Conservation (phyloP, 805 yeast genomes). For the Kluyveromyces siamensis region DNA sequence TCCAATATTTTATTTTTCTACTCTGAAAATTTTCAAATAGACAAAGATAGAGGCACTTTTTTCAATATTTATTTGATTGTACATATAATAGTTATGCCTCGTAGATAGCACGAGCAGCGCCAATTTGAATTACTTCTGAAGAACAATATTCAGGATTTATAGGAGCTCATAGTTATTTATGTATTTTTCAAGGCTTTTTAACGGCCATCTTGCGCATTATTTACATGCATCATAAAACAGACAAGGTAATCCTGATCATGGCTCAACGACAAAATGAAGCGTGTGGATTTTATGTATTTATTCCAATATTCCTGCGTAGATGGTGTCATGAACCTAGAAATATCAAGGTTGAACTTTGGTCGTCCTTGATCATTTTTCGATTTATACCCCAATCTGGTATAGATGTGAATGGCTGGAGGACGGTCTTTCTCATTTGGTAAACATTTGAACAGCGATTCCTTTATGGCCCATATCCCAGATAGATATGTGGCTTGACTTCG, state of each 20-base stretch:
- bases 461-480: slow-evolving; percentile 27
- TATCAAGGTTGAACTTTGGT: slow-evolving; percentile 14
- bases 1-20: not conserved
- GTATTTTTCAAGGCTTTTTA: too few species aligned
- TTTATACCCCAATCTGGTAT: slow-evolving; percentile 19
- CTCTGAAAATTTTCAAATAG: not conserved
- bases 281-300: not conserved
- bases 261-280: slow-evolving; percentile 16
- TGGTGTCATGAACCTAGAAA: not conserved
- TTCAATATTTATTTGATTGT: not conserved
- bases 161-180: too few species aligned
- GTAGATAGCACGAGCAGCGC: not conserved
- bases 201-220: not conserved
- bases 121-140: too few species aligned
- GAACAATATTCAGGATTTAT: too few species aligned
- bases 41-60: too few species aligned
- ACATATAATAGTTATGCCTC: not conserved
- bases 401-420: slow-evolving; percentile 24
- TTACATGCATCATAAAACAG: not conserved
- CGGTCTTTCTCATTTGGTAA: slow-evolving; percentile 7
- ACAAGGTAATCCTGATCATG: slow-evolving; percentile 25
- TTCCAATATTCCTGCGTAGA: not conserved
- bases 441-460: slow-evolving; percentile 22
- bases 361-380: slow-evolving; percentile 9
- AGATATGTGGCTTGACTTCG: slow-evolving; percentile 8